Evolutionary conservation across 192 early-diverging fungal genomes (phyloP).

Genomic region (Pecoramyces ruminantium): DNA sequence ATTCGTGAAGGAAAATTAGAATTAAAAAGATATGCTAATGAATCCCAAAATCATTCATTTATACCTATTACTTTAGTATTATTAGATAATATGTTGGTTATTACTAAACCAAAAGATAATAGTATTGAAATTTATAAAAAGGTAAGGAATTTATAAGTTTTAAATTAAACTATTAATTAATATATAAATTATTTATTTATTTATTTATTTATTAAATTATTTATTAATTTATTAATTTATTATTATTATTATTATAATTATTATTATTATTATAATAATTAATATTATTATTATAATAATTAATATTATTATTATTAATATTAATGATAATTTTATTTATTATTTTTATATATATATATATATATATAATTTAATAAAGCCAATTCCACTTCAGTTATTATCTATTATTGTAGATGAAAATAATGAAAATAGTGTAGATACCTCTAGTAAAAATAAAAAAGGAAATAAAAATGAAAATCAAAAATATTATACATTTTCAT

Average conservation of each 20-base stretch:
- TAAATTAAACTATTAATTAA: no score
- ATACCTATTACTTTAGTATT: slow-evolving; percentile 21
- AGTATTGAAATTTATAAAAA: slow-evolving; percentile 27
- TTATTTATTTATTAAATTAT: no score
- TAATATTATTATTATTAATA: no score
- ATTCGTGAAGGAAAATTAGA: background rate
- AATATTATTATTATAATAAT: no score
- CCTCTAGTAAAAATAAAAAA: background rate
- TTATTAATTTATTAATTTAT: no score
- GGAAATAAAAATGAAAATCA: background rate
- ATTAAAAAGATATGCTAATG: background rate
- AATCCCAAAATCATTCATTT: background rate
- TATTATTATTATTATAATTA: no score
- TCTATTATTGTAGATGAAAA: background rate
- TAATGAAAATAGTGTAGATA: background rate
- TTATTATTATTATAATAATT: no score
- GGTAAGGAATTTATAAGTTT: no score
- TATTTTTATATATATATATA: no score
- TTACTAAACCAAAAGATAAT: slow-evolving; percentile 30
- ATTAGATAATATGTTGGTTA: slow-evolving; percentile 73
- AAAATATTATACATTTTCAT: background rate
- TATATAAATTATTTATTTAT: no score
- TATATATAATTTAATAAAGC: no score
- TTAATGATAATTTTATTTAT: no score
- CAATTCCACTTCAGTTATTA: background rate